Evolutionary conservation across 176 grass and related monocot genomes (phyloP), one percentile per base, ranked within the genome.

Genomic region (Neostapfia colusana): DNA sequence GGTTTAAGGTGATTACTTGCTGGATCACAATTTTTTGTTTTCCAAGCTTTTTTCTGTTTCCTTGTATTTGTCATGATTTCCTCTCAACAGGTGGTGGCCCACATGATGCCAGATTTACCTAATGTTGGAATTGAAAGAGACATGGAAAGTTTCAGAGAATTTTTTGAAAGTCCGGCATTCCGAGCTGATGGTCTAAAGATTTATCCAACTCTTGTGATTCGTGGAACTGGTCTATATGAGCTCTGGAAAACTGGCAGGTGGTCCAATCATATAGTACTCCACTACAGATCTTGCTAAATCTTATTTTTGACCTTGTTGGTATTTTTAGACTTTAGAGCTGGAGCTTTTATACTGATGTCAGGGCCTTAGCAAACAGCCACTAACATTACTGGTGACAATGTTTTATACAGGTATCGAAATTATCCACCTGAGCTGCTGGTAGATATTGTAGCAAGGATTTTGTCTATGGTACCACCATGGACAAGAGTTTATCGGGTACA

Each of bases 171-270:
- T 66, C 95, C 91, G 54, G 73, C 82, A 72, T 99, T 95, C 54
- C 86, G 89, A 78, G 95, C 95, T 18, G 95, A 95, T 78, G 95
- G 95, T 49, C 89, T 95, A 85, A 99, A 99, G 76, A 99, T 99
- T 63, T 99, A 99, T 65, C 95, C 95, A 37, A 99, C 95, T 49
- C 91, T 95, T 80, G 91, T 99, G 46, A 92, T 99, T 82, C 91
- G 95, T 75, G 95, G 95, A 88, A 99, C 95, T 82, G 95, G 95
- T 83, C 89, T 99, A 77, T 99, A 99, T 85, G 95, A 95, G 40
- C 87, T 99, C 36, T 99, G 95, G 87, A 95, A 99, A 92, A 99
- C 95, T 85, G 89, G 95, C 76, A 99, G 92, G 95, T 99, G 87
- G 26, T 73, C 10, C 58, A 74, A 48, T 78, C 2, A 45, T 45